Evolutionary conservation across 345 rosid species (phyloP).

Genomic region (Acer campestre): DNA sequence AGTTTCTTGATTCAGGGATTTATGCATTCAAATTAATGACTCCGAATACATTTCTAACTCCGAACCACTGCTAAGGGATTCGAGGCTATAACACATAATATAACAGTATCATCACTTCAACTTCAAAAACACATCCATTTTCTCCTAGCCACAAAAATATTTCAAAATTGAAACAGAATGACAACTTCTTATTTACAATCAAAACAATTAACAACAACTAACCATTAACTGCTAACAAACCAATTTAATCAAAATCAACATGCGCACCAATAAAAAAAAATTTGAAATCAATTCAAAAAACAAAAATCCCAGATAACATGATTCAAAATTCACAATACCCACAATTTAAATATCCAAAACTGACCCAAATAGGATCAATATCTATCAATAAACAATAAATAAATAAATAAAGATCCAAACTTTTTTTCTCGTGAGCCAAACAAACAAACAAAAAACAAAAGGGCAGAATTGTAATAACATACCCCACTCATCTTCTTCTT

Average conservation of each 20-base stretch:
- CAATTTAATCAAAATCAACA: background rate
- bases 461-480: conserved; percentile 1
- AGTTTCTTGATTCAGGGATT: background rate
- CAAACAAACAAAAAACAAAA: background rate
- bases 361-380: background rate
- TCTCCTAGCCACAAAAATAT: background rate
- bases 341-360: background rate
- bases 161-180: background rate
- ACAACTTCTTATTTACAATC: background rate
- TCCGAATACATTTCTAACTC: background rate
- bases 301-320: background rate
- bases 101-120: background rate
- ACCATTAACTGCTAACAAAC: no score
- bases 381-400: background rate
- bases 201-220: no score
- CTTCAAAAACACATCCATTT: background rate
- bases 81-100: background rate
- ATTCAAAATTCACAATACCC: background rate
- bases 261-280: background rate
- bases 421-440: conserved; percentile 19
- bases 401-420: background rate
- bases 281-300: background rate
- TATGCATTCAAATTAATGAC: background rate
- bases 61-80: background rate
- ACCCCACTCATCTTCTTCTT: conserved; percentile 93